These are phyloP conservation scores for Allantophomopsis cytisporea DNA, from an alignment of 2,329 filamentous ascomycete species.

Conservation along the genomic window DNA sequence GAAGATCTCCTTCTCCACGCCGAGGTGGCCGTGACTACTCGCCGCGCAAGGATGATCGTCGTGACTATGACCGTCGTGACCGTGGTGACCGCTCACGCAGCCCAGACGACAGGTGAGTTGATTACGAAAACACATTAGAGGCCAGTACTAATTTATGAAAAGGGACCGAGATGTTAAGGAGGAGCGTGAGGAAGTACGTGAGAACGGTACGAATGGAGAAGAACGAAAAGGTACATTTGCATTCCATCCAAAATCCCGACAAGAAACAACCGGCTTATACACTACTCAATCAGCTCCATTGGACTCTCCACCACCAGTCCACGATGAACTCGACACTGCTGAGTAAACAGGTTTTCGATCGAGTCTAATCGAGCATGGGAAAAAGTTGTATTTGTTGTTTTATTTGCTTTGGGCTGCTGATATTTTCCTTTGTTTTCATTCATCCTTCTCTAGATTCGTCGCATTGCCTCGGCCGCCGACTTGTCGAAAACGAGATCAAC, in stretches of 20 bases:
- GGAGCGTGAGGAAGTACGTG: conserved; percentile 56
- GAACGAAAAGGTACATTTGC: conserved; percentile 67
- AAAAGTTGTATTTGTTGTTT: conserved; percentile 11
- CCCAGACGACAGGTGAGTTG: conserved; percentile 43
- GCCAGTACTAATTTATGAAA: conserved; percentile 1
- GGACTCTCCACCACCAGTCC: conserved; percentile 69
- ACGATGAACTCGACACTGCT: conserved; percentile 93
- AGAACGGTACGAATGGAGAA: conserved; percentile 71
- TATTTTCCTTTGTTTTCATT: conserved; percentile 14
- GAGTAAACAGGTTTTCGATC: conserved; percentile 37
- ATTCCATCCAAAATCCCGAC: conserved; percentile 8
- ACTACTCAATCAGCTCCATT: conserved; percentile 28
- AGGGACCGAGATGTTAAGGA: conserved; percentile 33
- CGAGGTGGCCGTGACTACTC: conserved; percentile 58
- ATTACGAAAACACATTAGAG: background rate
- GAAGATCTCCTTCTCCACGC: conserved; percentile 44
- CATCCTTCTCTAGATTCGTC: conserved; percentile 17
- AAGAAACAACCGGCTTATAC: conserved; percentile 6
- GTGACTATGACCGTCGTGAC: conserved; percentile 59
- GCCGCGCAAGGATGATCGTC: conserved; percentile 77
- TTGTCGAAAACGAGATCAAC: too few relatives aligned
- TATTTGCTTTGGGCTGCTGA: conserved; percentile 8
- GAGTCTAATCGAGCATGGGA: conserved; percentile 9
- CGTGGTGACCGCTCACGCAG: conserved; percentile 61
- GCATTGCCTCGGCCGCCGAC: too few relatives aligned